Conservation (phyloP, 495 filamentous ascomycete species). For the Penicillium coffeae region DNA sequence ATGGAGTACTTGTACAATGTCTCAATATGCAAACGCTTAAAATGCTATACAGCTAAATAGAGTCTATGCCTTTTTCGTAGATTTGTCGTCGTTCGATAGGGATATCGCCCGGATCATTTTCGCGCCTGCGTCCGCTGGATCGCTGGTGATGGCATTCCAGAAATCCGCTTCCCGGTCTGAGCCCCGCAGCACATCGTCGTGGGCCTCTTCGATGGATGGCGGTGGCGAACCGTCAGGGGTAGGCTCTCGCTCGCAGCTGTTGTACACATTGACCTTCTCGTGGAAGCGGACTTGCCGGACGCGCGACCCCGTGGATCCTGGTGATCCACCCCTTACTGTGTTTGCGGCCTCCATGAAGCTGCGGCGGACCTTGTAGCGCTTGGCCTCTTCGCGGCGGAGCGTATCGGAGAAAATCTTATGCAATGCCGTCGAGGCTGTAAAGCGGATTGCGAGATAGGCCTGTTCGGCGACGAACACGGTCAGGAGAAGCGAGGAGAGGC, state of each 20-base stretch:
- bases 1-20: no score
- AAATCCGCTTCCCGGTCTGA: conserved; percentile 31
- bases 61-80: conserved; percentile 18
- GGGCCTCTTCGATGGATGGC: conserved; percentile 13
- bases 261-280: conserved; percentile 37
- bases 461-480: conserved; percentile 81
- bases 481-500: conserved; percentile 69
- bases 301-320: conserved; percentile 10
- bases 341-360: conserved; percentile 50
- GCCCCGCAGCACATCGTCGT: conserved; percentile 25
- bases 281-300: conserved; percentile 36
- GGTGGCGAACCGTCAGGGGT: conserved; percentile 14
- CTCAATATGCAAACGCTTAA: not conserved
- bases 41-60: no score
- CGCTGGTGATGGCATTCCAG: conserved; percentile 25
- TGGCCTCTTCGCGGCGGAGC: conserved; percentile 67
- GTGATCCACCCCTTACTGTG: not conserved
- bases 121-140: conserved; percentile 32
- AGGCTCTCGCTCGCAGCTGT: conserved; percentile 7
- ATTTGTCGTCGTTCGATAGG: conserved; percentile 7
- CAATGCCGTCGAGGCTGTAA: conserved; percentile 62
- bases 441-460: conserved; percentile 66
- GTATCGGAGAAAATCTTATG: conserved; percentile 74
- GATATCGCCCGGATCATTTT: conserved; percentile 37
- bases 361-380: conserved; percentile 69